Evolutionary conservation across 441 rosid genomes (phyloP).

Genomic region (Macaranga tanarius): DNA sequence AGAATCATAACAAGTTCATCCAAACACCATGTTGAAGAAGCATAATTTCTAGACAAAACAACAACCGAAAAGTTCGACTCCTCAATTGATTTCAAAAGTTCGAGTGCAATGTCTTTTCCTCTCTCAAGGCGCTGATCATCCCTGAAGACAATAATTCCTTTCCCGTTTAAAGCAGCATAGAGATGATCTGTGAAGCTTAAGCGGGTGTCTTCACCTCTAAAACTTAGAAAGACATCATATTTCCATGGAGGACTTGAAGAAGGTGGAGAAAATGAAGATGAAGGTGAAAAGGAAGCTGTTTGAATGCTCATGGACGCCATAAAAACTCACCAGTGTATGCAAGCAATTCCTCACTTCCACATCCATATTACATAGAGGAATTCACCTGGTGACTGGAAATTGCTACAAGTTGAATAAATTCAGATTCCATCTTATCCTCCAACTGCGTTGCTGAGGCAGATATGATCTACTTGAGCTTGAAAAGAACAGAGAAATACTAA

Average conservation of each 20-base stretch:
- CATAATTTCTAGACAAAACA: constrained; percentile 9
- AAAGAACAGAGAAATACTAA: background rate
- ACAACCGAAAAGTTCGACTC: constrained; percentile 3
- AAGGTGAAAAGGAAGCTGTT: background rate
- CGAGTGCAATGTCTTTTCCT: background rate
- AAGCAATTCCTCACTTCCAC: background rate
- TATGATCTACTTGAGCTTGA: no score
- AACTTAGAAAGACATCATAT: constrained; percentile 22
- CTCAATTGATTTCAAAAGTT: constrained; percentile 7
- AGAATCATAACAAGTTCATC: constrained; percentile 7
- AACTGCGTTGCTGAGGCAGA: background rate
- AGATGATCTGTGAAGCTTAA: constrained; percentile 19
- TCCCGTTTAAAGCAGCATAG: background rate
- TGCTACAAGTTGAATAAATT: background rate
- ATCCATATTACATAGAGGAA: background rate
- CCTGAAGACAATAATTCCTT: constrained; percentile 5
- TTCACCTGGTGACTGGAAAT: background rate
- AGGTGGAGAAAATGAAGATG: background rate
- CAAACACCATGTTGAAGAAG: constrained; percentile 9
- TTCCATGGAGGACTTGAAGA: background rate
- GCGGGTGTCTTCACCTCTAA: constrained; percentile 19
- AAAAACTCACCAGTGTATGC: background rate
- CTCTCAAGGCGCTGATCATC: constrained; percentile 18
- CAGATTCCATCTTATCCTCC: background rate
- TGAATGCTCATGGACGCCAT: background rate